These are phyloP conservation scores for Nemania sp. DNA, from an alignment of 2,329 filamentous ascomycete species.

Conservation along the genomic window DNA sequence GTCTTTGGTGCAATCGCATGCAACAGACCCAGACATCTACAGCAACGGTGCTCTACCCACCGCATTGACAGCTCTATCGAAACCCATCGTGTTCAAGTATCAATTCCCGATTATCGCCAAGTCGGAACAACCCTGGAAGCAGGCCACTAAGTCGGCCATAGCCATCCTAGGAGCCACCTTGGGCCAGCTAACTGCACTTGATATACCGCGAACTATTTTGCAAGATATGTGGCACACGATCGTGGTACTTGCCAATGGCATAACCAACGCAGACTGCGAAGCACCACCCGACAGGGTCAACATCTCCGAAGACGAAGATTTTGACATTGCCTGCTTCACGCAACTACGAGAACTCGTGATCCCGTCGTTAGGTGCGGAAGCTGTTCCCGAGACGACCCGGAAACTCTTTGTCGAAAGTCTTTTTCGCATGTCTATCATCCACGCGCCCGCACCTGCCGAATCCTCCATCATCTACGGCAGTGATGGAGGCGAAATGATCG, in stretches of 20 bases:
- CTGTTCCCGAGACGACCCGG: constrained; percentile 69
- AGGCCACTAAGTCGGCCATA: constrained; percentile 73
- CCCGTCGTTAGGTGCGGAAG: constrained; percentile 68
- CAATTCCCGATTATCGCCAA: constrained; percentile 73
- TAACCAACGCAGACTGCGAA: constrained; percentile 67
- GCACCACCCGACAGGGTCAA: constrained; percentile 50
- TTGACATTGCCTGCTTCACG: constrained; percentile 78
- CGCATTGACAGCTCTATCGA: constrained; percentile 68
- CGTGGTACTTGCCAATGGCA: constrained; percentile 68
- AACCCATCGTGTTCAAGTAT: constrained; percentile 80
- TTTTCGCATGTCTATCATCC: constrained; percentile 82
- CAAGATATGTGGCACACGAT: constrained; percentile 73
- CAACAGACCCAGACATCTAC: constrained; percentile 69
- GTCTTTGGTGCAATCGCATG: constrained; percentile 61
- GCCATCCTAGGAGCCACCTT: constrained; percentile 70
- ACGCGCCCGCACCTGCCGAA: constrained; percentile 62
- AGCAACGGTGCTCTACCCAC: constrained; percentile 66
- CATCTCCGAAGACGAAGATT: constrained; percentile 72
- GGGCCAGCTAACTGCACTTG: constrained; percentile 58
- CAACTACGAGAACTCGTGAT: constrained; percentile 73
- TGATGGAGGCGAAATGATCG: constrained; percentile 46
- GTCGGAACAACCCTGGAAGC: constrained; percentile 74
- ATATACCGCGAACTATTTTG: constrained; percentile 50
- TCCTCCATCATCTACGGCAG: constrained; percentile 59
- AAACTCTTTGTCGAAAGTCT: constrained; percentile 74